These are phyloP conservation scores for Aphanomyces astaci DNA, from an alignment of 352 stramenopile species.

Conservation along the genomic window DNA sequence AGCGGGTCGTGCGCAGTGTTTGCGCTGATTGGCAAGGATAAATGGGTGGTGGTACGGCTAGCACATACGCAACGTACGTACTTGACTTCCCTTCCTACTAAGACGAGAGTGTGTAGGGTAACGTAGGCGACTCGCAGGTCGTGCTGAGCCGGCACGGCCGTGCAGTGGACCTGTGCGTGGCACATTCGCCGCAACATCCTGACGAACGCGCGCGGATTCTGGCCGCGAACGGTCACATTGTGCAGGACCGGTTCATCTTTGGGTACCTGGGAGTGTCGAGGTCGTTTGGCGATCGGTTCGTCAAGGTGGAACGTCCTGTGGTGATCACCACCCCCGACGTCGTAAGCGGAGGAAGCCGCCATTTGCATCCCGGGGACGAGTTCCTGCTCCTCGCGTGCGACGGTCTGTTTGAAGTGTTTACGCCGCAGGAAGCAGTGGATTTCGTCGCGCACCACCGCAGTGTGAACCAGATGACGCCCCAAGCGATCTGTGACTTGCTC, in stretches of 20 bases:
- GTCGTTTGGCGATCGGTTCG: constrained; percentile 79
- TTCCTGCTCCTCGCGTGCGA: constrained; percentile 80
- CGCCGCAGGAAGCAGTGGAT: constrained; percentile 69
- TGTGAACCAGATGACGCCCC: constrained; percentile 45
- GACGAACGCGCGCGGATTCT: constrained; percentile 75
- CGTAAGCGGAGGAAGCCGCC: constrained; percentile 30
- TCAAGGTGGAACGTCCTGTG: constrained; percentile 81
- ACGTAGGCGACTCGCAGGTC: constrained; percentile 72
- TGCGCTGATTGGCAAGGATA: constrained; percentile 39
- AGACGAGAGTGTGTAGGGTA: constrained; percentile 46
- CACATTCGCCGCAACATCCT: constrained; percentile 58
- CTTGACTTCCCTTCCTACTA: constrained; percentile 26
- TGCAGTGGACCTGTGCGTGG: constrained; percentile 48
- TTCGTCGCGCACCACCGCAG: constrained; percentile 67
- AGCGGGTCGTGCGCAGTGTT: constrained; percentile 66
- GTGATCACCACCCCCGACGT: constrained; percentile 67
- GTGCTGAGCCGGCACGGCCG: constrained; percentile 55
- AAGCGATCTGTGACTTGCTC: constrained; percentile 74
- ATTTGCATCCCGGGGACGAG: constrained; percentile 51
- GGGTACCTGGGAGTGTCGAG: constrained; percentile 71
- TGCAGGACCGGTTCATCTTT: constrained; percentile 82
- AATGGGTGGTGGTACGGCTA: constrained; percentile 11
- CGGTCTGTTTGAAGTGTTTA: constrained; percentile 81
- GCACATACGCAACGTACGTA: neutral
- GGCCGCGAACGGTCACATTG: constrained; percentile 67